Percentiles rank a stretch among this genome's conserved stretches.
Conservation (phyloP, 495 filamentous ascomycete species). For the Sabuloglossum arenarium region DNA sequence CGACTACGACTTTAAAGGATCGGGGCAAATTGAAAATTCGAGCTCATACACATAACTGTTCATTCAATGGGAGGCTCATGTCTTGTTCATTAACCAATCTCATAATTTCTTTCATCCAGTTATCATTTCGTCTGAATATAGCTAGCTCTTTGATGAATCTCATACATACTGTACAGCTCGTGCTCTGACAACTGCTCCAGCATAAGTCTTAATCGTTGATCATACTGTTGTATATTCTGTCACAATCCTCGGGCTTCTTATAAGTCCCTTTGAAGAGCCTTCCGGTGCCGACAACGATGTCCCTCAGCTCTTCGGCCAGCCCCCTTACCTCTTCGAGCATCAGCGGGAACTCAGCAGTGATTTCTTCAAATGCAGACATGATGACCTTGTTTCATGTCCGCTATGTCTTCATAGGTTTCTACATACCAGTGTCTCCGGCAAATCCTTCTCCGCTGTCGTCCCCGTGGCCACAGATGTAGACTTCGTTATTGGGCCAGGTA, state of each 20-base stretch:
- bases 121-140: not conserved
- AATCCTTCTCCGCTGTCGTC: not conserved
- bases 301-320: not conserved
- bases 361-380: not conserved
- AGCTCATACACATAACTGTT: not conserved
- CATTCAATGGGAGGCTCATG: not conserved
- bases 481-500: too few relatives aligned
- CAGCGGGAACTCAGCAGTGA: not conserved
- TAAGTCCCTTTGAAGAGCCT: not conserved
- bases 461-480: too few relatives aligned
- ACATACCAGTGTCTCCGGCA: not conserved
- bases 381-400: not conserved
- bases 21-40: constrained; percentile 1
- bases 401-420: not conserved
- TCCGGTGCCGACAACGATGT: not conserved
- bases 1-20: constrained; percentile 2
- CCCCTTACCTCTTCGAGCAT: not conserved
- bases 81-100: not conserved
- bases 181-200: too few relatives aligned
- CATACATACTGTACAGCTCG: too few relatives aligned
- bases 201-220: not conserved
- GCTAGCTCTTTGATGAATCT: too few relatives aligned
- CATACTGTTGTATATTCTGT: not conserved
- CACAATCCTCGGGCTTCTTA: not conserved
- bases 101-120: not conserved